phyloP scores from a whole-genome alignment of 306 rosid species.

The Begonia loranthoides region DNA sequence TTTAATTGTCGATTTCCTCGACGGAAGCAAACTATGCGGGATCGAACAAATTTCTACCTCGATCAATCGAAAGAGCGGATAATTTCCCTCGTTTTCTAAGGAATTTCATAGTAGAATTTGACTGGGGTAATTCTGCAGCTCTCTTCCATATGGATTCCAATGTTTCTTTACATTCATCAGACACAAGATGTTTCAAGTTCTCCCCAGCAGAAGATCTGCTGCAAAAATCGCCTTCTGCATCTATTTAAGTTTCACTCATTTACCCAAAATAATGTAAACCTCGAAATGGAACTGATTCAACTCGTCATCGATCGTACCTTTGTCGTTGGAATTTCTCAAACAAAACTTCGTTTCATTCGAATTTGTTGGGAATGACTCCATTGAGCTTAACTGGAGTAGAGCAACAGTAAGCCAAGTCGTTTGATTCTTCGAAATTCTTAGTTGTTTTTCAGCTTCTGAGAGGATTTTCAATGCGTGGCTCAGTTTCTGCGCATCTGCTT shows the following conservation, averaged over 20 bases:
- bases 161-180: constrained; percentile 41
- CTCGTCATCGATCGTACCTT: constrained; percentile 14
- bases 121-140: constrained; percentile 47
- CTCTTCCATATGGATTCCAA: constrained; percentile 65
- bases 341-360: constrained; percentile 28
- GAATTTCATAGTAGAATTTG: constrained; percentile 47
- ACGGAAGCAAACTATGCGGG: no score
- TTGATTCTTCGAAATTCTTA: constrained; percentile 69
- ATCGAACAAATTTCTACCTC: constrained; percentile 14
- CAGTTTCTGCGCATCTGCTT: constrained; percentile 56
- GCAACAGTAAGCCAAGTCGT: constrained; percentile 86
- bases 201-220: constrained; percentile 19
- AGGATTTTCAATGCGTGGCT: constrained; percentile 54
- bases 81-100: constrained; percentile 64
- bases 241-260: background rate
- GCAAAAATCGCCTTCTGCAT: constrained; percentile 17
- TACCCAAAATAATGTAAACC: background rate
- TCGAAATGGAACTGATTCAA: no score
- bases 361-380: constrained; percentile 33
- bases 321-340: constrained; percentile 21
- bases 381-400: constrained; percentile 61
- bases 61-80: constrained; percentile 42
- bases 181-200: constrained; percentile 27
- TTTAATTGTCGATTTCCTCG: no score
- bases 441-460: constrained; percentile 70